Conservation (phyloP, 176 grass and related monocot species). For the Tillandsia fasciculata region DNA sequence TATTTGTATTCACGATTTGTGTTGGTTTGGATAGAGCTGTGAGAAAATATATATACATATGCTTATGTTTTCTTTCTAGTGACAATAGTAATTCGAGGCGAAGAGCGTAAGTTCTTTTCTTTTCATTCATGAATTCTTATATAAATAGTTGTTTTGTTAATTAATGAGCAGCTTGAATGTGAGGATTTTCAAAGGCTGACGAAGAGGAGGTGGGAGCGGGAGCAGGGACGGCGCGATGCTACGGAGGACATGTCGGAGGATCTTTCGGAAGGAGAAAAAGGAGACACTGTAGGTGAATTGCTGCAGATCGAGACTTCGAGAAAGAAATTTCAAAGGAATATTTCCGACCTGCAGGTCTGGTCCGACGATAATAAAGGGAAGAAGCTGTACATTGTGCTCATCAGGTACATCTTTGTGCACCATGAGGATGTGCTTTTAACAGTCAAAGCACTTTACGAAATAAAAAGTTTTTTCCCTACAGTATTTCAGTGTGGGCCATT, state of each 20-base stretch:
- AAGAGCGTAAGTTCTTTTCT: no score
- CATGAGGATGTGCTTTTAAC: no score
- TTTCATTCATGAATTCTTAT: no score
- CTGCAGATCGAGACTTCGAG: conserved; percentile 29
- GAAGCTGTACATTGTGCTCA: conserved; percentile 88
- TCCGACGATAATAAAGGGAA: conserved; percentile 77
- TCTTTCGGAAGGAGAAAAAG: conserved; percentile 72
- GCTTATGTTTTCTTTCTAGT: no score
- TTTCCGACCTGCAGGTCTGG: conserved; percentile 71
- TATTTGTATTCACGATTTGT: no score
- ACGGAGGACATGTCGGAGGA: conserved; percentile 87
- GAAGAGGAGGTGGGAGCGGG: conserved; percentile 53
- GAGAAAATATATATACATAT: no score
- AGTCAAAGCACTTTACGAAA: no score
- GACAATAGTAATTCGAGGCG: no score
- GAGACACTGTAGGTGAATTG: conserved; percentile 52
- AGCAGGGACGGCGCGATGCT: conserved; percentile 59
- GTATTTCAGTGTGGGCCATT: no score
- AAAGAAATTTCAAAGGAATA: conserved; percentile 71
- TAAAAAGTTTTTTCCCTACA: no score
- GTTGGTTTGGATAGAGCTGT: no score
- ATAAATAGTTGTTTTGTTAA: not conserved
- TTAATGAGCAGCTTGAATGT: conserved; percentile 47
- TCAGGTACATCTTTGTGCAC: conserved; percentile 34
- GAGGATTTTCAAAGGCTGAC: conserved; percentile 70